phyloP scores from a whole-genome alignment of 2,329 filamentous ascomycete genomes.

The Neoscytalidium dimidiatum region DNA sequence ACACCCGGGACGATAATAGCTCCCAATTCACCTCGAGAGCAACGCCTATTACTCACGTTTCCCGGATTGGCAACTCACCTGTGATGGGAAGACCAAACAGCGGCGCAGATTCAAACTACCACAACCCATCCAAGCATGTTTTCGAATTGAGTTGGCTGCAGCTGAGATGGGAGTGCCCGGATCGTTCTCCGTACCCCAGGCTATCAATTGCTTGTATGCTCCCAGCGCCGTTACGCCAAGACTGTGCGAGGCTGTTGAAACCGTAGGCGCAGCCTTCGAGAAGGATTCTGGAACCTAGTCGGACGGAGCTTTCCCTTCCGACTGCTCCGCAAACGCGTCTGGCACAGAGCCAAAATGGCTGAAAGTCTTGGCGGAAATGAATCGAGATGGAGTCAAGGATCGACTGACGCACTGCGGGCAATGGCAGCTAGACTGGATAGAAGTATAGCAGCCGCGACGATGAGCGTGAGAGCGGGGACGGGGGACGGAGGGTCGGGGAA shows the following conservation, averaged over 20 bases:
- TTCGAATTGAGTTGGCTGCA: too few relatives aligned
- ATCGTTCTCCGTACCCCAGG: too few relatives aligned
- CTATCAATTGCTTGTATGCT: too few relatives aligned
- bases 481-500: neutral
- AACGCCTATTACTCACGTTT: too few relatives aligned
- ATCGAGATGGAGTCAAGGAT: neutral
- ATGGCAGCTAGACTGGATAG: neutral
- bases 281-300: neutral
- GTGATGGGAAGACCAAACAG: too few relatives aligned
- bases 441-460: neutral
- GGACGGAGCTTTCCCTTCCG: neutral
- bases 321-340: neutral
- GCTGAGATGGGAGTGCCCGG: too few relatives aligned
- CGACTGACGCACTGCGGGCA: neutral
- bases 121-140: too few relatives aligned
- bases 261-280: neutral
- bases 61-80: too few relatives aligned
- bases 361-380: neutral
- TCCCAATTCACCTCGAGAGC: too few relatives aligned
- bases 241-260: neutral
- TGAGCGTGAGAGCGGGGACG: neutral
- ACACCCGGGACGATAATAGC: too few relatives aligned
- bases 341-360: neutral
- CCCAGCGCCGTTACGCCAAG: too few relatives aligned
- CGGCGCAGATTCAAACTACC: too few relatives aligned